Evolutionary conservation across 2,329 filamentous ascomycete species (phyloP).

Genomic region (Aquanectria penicillioides): DNA sequence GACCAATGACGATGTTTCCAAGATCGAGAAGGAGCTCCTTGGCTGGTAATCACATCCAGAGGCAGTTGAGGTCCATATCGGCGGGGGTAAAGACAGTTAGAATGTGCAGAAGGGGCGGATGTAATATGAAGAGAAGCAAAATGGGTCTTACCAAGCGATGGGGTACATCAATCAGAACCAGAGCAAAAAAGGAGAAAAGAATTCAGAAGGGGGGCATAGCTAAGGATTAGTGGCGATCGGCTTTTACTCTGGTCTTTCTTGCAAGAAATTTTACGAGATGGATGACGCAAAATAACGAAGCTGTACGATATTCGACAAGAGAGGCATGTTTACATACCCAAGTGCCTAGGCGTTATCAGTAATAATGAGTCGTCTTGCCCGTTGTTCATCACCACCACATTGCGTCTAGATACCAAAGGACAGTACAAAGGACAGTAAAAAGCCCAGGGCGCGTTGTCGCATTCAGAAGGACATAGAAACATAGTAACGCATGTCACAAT

Average conservation of each 20-base stretch:
- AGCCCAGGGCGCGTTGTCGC: too few species aligned
- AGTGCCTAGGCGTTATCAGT: neutral
- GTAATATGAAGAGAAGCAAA: too few species aligned
- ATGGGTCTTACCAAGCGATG: too few species aligned
- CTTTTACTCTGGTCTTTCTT: conserved; percentile 22
- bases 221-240: conserved; percentile 31
- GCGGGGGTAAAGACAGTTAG: conserved; percentile 3
- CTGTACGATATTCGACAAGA: conserved; percentile 29
- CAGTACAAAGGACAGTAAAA: too few species aligned
- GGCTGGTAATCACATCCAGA: conserved; percentile 46
- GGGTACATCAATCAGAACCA: too few species aligned
- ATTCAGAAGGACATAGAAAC: too few species aligned
- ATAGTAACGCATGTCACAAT: too few species aligned
- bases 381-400: neutral
- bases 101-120: too few species aligned
- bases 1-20: conserved; percentile 51
- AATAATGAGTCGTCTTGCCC: conserved; percentile 19
- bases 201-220: conserved; percentile 25
- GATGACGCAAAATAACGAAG: conserved; percentile 14
- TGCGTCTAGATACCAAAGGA: neutral
- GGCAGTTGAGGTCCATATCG: conserved; percentile 1
- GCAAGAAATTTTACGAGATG: conserved; percentile 17
- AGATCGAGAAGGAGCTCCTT: conserved; percentile 57
- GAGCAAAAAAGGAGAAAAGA: too few species aligned
- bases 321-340: neutral